Evolutionary conservation across 2,329 filamentous ascomycete species (phyloP).

Genomic region (Sporothrix variecibatus): DNA sequence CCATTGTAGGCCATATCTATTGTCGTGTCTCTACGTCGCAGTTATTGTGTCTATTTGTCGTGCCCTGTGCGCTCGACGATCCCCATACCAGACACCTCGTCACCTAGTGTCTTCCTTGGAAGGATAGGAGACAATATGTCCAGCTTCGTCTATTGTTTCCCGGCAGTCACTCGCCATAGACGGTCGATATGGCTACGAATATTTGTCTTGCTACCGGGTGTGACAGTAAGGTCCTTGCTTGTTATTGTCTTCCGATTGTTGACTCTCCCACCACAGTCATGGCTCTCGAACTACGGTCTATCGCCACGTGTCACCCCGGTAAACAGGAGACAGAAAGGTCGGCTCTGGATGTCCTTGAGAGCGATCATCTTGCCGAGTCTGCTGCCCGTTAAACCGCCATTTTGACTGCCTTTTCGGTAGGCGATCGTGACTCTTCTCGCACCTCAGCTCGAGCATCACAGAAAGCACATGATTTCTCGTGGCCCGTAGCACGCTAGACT

Average conservation of each 20-base stretch:
- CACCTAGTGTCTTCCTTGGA: not conserved
- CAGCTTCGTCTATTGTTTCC: slow-evolving; percentile 15
- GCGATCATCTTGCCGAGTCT: not conserved
- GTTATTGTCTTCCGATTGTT: not conserved
- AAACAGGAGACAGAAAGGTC: not conserved
- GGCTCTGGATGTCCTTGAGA: not conserved
- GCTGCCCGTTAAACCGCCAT: not conserved
- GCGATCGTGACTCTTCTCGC: not conserved
- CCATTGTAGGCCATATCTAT: not conserved
- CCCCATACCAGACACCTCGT: not conserved
- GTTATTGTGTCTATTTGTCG: not conserved
- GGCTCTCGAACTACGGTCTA: not conserved
- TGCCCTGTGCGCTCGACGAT: not conserved
- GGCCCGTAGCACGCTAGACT: not conserved
- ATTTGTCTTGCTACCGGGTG: not conserved
- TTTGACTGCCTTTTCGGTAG: not conserved
- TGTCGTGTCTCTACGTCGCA: too few species aligned
- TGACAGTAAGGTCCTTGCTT: not conserved
- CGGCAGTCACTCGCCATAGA: too few species aligned
- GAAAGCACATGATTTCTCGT: slow-evolving; percentile 20
- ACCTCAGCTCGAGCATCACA: not conserved
- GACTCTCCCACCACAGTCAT: not conserved
- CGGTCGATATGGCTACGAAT: not conserved
- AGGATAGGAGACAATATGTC: not conserved
- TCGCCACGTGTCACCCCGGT: not conserved